Base-by-base conservation (phyloP, 768 basidiomycete species). In the Suillus discolor region DNA sequence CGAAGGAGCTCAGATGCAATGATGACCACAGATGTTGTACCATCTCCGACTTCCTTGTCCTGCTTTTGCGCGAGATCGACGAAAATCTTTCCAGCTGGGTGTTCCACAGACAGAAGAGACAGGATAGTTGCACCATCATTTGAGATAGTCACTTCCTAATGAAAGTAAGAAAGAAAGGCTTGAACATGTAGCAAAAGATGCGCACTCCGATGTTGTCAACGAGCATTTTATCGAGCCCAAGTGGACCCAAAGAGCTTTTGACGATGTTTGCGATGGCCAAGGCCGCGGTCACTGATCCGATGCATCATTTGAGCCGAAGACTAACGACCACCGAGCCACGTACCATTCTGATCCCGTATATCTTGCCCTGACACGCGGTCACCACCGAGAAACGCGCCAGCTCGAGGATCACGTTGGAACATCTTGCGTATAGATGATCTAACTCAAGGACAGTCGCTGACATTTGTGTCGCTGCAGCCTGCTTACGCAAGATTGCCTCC, bases 51-150 rank as follows among this genome's bases (percentile, higher is more conserved):
- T 79, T 99, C 97, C 76, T 96, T 97, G 79, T 99, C 97, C 79
- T 99, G 96, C 74, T 99, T 98, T 79, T 99, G 96, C 2, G 97
- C 96, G 54, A 99, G 92, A 79, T 98, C 96, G 57, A 99, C 96
- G 69, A 99, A 95, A 68, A 99, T 96, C 69, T 94, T 91, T 25
- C 96, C 97, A 5, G 97, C 97, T 34, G 97, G 97, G 74, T 99
- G 95, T 72, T 97, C 94, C 54, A 99, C 96, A 18, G 94, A 89
- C 47, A 99, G 83, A 23, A 99, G 84, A 28, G 93, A 90, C 45
- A 99, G 88, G 71, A 99, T 99, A n/a, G 97, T 99, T 18, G 97
- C 97, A 57, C 97, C 97, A 80, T 99, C 97, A 79, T 99, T 99
- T 57, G 97, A 98, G 76, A 99, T 99, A 38, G 97, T 99, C 36